Percentiles rank a stretch among this genome's conserved stretches.
These are phyloP conservation scores for Candolleomyces aberdarensis DNA, from an alignment of 768 basidiomycete genomes.

Conservation along the genomic window DNA sequence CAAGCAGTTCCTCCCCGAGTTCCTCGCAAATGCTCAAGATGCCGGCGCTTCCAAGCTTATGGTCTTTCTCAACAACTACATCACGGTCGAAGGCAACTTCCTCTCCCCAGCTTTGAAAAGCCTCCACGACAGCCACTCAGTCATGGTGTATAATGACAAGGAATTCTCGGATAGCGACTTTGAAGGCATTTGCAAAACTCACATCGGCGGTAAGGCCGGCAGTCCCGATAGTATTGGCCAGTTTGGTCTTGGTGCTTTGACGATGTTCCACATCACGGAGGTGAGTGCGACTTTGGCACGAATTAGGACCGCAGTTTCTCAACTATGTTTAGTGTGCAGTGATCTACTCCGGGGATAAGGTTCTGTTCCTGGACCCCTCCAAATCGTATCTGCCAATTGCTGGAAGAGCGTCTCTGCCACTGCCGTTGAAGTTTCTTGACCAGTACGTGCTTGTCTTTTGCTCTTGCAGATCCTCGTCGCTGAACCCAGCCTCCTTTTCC, in stretches of 20 bases:
- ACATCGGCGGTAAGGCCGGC: constrained; percentile 42
- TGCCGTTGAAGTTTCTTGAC: constrained; percentile 29
- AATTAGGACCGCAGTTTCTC: too few relatives aligned
- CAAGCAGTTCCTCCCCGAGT: constrained; percentile 44
- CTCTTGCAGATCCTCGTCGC: not conserved
- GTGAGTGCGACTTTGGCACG: constrained; percentile 22
- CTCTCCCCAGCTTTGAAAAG: constrained; percentile 32
- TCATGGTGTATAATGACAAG: constrained; percentile 44
- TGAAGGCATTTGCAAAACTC: constrained; percentile 41
- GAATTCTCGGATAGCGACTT: constrained; percentile 42
- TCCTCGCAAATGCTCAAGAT: constrained; percentile 53
- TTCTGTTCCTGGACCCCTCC: constrained; percentile 47
- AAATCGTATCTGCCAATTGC: constrained; percentile 35
- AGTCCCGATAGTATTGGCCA: constrained; percentile 41
- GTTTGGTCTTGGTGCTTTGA: constrained; percentile 50
- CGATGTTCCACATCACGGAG: constrained; percentile 53
- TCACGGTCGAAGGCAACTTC: constrained; percentile 11
- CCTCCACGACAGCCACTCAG: constrained; percentile 32
- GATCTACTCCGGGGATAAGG: constrained; percentile 27
- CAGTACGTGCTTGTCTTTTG: not conserved
- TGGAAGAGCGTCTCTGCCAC: constrained; percentile 22
- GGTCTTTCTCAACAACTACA: constrained; percentile 34
- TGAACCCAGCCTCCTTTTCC: not conserved
- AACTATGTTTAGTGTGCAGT: constrained; percentile 32
- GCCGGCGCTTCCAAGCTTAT: constrained; percentile 41